A percentile compares a stretch with the other conserved stretches of the same genome.
Evolutionary conservation across 2,329 filamentous ascomycete genomes (phyloP).

Genomic region (Talaromyces marneffei): DNA sequence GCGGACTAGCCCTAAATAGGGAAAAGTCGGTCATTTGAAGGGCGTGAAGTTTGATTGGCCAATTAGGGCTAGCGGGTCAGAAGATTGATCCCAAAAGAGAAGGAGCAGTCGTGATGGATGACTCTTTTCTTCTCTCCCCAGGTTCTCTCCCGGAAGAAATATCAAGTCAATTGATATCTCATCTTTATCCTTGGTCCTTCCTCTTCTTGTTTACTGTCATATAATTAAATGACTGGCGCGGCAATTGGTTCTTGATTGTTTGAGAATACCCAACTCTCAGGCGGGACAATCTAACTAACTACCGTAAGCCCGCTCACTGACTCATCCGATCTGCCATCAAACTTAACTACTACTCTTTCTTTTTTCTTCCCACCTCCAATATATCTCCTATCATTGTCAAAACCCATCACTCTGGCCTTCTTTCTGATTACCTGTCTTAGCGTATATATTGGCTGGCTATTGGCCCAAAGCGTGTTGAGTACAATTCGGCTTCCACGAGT

Average conservation of each 20-base stretch:
- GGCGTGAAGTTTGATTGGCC: conserved; percentile 5
- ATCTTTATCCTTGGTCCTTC: not conserved
- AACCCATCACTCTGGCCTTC: not conserved
- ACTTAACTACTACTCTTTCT: not conserved
- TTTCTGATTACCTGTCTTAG: not conserved
- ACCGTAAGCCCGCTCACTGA: not conserved
- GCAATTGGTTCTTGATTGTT: not conserved
- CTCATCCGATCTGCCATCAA: not conserved
- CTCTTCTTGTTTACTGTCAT: not conserved
- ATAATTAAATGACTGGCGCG: not conserved
- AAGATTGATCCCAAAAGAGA: not conserved
- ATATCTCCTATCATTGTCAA: not conserved
- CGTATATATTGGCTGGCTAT: not conserved
- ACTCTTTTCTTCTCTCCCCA: not conserved
- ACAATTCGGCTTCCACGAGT: not conserved
- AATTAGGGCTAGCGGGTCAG: not conserved
- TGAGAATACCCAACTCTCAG: not conserved
- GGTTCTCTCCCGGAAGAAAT: not conserved
- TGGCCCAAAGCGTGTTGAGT: not conserved
- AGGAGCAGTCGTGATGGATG: not conserved
- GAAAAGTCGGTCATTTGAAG: conserved; percentile 12
- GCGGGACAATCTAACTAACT: not conserved
- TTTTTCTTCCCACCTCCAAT: not conserved
- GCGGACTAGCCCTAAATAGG: not conserved
- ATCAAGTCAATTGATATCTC: not conserved